Conservation (phyloP, 2,329 filamentous ascomycete species). For the Podosphaera xanthii region DNA sequence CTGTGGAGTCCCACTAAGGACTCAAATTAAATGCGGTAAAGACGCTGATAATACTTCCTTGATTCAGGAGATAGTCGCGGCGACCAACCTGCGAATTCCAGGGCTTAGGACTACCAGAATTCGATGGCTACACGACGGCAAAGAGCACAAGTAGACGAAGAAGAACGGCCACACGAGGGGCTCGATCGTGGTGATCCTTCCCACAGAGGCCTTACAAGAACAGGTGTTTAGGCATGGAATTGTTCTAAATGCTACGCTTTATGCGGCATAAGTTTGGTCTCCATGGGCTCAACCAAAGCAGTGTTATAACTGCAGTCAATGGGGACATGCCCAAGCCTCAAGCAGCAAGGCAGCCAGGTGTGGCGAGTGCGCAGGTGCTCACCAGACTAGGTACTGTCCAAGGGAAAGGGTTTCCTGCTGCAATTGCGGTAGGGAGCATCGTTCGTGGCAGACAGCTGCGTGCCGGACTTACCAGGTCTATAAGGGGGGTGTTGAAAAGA, state of each 20-base stretch:
- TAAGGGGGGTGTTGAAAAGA: constrained; percentile 1
- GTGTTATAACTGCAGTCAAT: too few relatives aligned
- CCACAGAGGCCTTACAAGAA: too few relatives aligned
- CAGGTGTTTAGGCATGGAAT: too few relatives aligned
- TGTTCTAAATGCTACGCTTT: too few relatives aligned
- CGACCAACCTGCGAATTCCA: background rate
- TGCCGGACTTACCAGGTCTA: background rate
- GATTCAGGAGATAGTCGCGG: background rate
- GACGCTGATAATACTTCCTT: background rate
- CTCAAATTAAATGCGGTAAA: background rate
- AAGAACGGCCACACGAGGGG: background rate
- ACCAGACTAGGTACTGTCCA: background rate
- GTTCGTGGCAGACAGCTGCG: background rate
- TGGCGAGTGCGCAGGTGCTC: background rate
- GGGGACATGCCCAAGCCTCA: too few relatives aligned
- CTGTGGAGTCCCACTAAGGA: background rate
- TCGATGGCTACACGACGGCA: background rate
- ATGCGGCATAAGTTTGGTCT: too few relatives aligned
- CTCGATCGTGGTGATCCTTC: background rate
- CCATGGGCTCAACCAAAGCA: too few relatives aligned
- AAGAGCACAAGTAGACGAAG: background rate
- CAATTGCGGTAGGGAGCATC: background rate
- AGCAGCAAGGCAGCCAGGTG: too few relatives aligned
- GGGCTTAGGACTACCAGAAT: background rate
- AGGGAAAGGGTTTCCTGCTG: background rate